Conservation (phyloP, 805 yeast species). For the Metschnikowia orientalis region DNA sequence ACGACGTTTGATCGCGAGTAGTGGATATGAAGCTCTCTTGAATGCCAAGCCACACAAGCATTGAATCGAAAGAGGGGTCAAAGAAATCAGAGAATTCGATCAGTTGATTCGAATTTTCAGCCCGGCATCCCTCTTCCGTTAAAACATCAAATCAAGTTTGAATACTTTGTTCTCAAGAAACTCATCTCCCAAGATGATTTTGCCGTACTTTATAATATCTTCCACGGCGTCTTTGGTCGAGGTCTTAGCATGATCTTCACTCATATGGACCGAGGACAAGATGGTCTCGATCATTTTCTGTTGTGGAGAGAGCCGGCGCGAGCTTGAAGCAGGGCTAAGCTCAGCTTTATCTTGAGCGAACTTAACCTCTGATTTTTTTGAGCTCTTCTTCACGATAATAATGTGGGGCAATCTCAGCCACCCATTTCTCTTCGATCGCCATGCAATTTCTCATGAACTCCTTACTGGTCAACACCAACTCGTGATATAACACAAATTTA, state of each 20-base stretch:
- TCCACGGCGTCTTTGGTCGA: conserved; percentile 59
- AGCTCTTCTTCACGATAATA: conserved; percentile 32
- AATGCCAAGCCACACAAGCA: conserved; percentile 43
- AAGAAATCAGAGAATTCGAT: conserved; percentile 71
- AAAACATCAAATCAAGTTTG: conserved; percentile 76
- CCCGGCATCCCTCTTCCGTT: conserved; percentile 61
- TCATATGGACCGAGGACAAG: conserved; percentile 53
- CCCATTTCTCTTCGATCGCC: conserved; percentile 68
- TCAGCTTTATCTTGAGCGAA: too few relatives aligned
- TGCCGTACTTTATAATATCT: conserved; percentile 59
- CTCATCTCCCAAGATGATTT: conserved; percentile 58
- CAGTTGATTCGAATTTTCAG: conserved; percentile 55
- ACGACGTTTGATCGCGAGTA: conserved; percentile 25
- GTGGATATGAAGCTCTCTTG: conserved; percentile 26
- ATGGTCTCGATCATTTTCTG: conserved; percentile 61
- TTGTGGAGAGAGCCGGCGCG: too few relatives aligned
- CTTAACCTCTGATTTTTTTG: too few relatives aligned
- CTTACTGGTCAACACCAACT: conserved; percentile 75
- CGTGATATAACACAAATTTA: conserved; percentile 71
- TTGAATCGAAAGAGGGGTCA: conserved; percentile 68
- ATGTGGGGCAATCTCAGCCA: conserved; percentile 71
- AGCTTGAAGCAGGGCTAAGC: too few relatives aligned
- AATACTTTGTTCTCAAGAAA: conserved; percentile 58
- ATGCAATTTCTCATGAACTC: conserved; percentile 85
- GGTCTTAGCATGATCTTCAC: conserved; percentile 67